These are phyloP conservation scores for Leishmania major DNA, from an alignment of 208 protist species.

Conservation along the genomic window DNA sequence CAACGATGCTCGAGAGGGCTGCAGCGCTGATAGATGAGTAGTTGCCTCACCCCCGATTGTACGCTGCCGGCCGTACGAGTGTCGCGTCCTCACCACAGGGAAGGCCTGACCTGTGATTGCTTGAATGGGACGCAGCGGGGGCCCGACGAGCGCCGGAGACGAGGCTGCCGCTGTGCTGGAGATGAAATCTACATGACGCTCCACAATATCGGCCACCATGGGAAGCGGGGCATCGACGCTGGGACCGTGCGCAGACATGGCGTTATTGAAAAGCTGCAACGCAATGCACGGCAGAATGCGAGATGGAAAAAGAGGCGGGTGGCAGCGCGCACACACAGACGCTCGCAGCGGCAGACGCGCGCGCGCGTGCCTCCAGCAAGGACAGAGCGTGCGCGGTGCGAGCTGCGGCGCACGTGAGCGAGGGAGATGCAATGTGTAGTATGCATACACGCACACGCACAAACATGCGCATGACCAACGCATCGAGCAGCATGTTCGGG, in stretches of 20 bases:
- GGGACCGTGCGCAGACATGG: neutral
- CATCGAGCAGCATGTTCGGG: neutral
- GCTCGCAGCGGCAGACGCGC: neutral
- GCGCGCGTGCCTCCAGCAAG: neutral
- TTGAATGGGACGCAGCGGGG: constrained; percentile 40
- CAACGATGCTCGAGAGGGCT: neutral
- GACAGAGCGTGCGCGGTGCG: neutral
- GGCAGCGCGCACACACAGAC: neutral
- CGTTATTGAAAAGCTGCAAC: constrained; percentile 1
- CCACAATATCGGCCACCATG: constrained; percentile 44
- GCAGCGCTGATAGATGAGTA: neutral
- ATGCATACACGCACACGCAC: neutral
- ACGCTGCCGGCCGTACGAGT: constrained; percentile 30
- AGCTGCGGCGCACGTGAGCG: neutral
- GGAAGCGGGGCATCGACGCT: constrained; percentile 1
- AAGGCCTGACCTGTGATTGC: constrained; percentile 49
- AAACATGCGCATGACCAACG: neutral
- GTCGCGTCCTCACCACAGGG: constrained; percentile 21
- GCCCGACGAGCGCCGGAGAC: neutral
- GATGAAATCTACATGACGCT: constrained; percentile 19
- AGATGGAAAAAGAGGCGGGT: neutral
- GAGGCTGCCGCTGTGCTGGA: neutral
- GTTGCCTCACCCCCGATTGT: neutral
- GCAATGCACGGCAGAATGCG: neutral
- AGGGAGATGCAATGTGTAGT: neutral